Evolutionary conservation across 2,329 filamentous ascomycete genomes (phyloP), one percentile per base, ranked within the genome.

Genomic region (Periconia sp.): DNA sequence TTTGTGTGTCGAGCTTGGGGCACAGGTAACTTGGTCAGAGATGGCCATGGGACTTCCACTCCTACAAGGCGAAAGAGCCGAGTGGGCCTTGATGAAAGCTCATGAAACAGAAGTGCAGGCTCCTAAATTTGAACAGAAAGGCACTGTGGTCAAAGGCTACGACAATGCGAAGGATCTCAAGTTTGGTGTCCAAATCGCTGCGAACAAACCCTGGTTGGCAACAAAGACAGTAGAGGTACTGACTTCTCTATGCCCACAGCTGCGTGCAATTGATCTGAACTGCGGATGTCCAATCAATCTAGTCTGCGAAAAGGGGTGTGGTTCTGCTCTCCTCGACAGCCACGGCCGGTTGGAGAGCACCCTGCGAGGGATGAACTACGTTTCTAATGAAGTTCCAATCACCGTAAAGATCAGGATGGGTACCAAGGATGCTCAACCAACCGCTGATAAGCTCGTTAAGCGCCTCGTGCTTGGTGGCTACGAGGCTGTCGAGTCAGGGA

Each of bases 221-320:
- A 80, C 92, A 65, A 96, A 96, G 74, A 86, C 90, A 0, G 88
- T 92, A 1, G 91, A 97, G 68, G 81, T 87, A 3, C 75, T 99
- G 33, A 86, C 86, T 4, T 79, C 80, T 21, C 83, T 88, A 52
- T 85, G 92, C 43, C 92, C 94, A 3, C 83, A 90, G 59, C 80
- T 99, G 15, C 88, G 94, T 24, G 84, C 96, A 26, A 88, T 99
- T 53, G 94, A 99, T 63, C 78, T 99, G 56, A 99, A 99, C 76
- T 97, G 92, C 61, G 94, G 94, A 31, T 99, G 94, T 65, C 94
- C 94, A 4, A 96, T 99, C 64, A 94, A 99, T 66, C 83, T 96
- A 57, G 86, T 99, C 37, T 97, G 84, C 77, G 85, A 91, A 58
- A 81, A 87, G 32, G 94, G 94, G 36, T 90, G 89, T 28, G 94